Percentiles rank a stretch among this genome's conserved stretches.
Conservation (phyloP, 352 stramenopile species). For the Globisporangium takayamanum region DNA sequence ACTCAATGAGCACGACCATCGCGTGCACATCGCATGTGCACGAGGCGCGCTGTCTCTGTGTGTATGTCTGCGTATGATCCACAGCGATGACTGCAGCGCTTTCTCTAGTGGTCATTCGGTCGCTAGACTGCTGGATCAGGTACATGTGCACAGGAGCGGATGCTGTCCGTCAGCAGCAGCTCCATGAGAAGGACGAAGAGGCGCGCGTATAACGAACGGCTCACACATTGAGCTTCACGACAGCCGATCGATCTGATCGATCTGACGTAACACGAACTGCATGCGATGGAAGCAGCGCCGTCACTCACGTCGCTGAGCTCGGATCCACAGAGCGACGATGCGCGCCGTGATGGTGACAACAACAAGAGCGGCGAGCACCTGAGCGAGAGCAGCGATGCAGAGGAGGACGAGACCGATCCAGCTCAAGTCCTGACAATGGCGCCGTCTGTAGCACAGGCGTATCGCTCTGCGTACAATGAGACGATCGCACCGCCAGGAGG, state of each 20-base stretch:
- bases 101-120: too few relatives aligned
- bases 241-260: background rate
- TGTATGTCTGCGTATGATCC: too few relatives aligned
- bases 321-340: too few relatives aligned
- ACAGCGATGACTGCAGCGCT: too few relatives aligned
- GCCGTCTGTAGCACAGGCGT: constrained; percentile 22
- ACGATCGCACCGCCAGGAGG: constrained; percentile 40
- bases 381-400: background rate
- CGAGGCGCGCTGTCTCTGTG: too few relatives aligned
- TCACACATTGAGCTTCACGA: background rate
- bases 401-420: too few relatives aligned
- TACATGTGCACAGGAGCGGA: too few relatives aligned
- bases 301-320: background rate
- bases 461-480: constrained; percentile 46
- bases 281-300: background rate
- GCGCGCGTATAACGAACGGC: background rate
- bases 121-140: too few relatives aligned
- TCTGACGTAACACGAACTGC: background rate
- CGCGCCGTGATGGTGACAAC: background rate
- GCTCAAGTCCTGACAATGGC: background rate
- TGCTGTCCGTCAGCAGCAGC: too few relatives aligned
- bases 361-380: background rate
- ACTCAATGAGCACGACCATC: background rate
- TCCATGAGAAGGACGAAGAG: background rate
- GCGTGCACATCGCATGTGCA: background rate